These are phyloP conservation scores for Buxus sempervirens DNA, from an alignment of 164 flowering plant genomes.

Conservation along the genomic window DNA sequence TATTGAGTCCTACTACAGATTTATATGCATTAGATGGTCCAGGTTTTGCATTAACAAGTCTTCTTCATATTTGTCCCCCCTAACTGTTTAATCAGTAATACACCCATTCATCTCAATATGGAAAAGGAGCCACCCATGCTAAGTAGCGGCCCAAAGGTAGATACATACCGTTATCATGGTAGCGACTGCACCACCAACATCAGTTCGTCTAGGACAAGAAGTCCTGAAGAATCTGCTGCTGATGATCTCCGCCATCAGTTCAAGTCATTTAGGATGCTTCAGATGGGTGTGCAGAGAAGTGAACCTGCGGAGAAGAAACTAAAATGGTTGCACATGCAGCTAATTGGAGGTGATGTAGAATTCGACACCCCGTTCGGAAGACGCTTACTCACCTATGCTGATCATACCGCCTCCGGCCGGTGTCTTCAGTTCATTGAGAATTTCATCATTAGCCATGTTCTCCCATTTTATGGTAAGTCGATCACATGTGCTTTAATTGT, in stretches of 20 bases:
- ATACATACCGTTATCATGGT: not conserved
- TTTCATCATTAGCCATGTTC: slow-evolving; percentile 7
- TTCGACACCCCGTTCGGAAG: slow-evolving; percentile 18
- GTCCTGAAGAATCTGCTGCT: not conserved
- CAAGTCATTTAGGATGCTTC: slow-evolving; percentile 11
- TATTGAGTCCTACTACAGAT: too few species aligned
- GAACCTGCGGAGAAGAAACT: slow-evolving; percentile 25
- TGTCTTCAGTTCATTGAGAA: slow-evolving; percentile 36
- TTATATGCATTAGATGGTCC: too few species aligned
- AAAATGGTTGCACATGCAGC: slow-evolving; percentile 46
- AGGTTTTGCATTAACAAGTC: too few species aligned
- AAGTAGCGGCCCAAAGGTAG: not conserved
- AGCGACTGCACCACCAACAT: not conserved
- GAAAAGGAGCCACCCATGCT: not conserved
- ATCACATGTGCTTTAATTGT: not conserved
- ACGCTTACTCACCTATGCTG: slow-evolving; percentile 40
- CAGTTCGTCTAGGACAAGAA: not conserved
- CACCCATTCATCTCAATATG: not conserved
- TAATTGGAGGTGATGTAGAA: slow-evolving; percentile 21
- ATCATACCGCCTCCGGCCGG: slow-evolving; percentile 20
- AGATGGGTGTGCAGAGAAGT: slow-evolving; percentile 17
- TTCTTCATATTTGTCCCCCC: not conserved
- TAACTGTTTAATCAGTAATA: too few species aligned
- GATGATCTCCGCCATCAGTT: not conserved
- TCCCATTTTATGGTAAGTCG: slow-evolving; percentile 56